phyloP scores from a whole-genome alignment of 106 monocot genomes.

The Allium sativum region DNA sequence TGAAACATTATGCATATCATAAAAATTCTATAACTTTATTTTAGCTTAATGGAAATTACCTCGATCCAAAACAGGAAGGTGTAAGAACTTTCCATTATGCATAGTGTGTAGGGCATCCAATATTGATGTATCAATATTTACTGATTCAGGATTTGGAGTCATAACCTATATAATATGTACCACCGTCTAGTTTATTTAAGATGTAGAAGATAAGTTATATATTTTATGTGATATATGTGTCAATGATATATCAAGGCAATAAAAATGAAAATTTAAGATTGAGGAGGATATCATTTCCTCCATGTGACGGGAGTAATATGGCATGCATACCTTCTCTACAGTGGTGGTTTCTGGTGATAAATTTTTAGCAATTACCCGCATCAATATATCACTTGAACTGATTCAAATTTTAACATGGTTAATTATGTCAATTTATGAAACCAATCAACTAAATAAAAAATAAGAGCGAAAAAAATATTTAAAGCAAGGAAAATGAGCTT shows the following conservation, averaged over 20 bases:
- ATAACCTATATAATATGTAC: slow-evolving; percentile 55
- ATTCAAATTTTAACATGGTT: background rate
- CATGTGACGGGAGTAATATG: background rate
- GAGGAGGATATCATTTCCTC: background rate
- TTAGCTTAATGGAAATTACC: slow-evolving; percentile 23
- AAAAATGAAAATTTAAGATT: background rate
- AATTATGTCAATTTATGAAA: background rate
- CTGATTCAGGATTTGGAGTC: slow-evolving; percentile 92
- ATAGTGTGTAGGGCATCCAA: slow-evolving; percentile 90
- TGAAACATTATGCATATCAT: background rate
- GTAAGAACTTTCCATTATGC: slow-evolving; percentile 87
- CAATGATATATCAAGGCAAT: background rate
- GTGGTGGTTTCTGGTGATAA: slow-evolving; percentile 50
- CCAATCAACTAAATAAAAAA: background rate
- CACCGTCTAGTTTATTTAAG: background rate
- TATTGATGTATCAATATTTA: slow-evolving; percentile 69
- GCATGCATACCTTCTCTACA: slow-evolving; percentile 38
- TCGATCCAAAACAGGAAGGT: slow-evolving; percentile 85
- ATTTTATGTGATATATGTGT: background rate
- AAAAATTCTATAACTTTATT: background rate
- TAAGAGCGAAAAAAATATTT: background rate
- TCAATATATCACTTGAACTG: slow-evolving; percentile 76
- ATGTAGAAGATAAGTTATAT: background rate
- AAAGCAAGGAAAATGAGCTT: slow-evolving; percentile 8
- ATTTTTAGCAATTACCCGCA: slow-evolving; percentile 55